A percentile compares a stretch with the other conserved stretches of the same genome.
Conservation (phyloP, 768 basidiomycete genomes). For the Kwoniella sp. region DNA sequence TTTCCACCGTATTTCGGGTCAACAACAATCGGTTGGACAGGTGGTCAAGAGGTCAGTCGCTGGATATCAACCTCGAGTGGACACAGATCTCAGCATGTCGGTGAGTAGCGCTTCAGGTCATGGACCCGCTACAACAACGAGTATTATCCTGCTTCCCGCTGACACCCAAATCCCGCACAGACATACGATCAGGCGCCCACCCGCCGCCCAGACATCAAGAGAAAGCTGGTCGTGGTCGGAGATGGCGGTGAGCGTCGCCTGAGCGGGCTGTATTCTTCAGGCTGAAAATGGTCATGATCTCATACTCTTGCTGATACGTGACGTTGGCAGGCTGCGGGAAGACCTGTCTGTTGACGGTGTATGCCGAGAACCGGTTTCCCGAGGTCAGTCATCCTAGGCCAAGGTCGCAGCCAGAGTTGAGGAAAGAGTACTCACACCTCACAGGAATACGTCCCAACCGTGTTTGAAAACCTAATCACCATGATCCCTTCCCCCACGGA, state of each 20-base stretch:
- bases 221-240: conserved; percentile 46
- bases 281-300: conserved; percentile 1
- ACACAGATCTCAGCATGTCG: too few relatives aligned
- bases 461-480: conserved; percentile 49
- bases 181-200: conserved; percentile 15
- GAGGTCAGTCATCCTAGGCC: conserved; percentile 26
- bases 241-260: conserved; percentile 47
- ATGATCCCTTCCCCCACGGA: conserved; percentile 45
- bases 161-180: too few relatives aligned
- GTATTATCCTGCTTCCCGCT: too few relatives aligned
- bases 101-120: too few relatives aligned
- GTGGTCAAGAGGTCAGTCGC: too few relatives aligned
- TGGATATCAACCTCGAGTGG: too few relatives aligned
- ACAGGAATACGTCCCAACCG: conserved; percentile 50
- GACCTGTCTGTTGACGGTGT: conserved; percentile 50
- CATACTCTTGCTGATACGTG: background rate
- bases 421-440: too few relatives aligned
- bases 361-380: conserved; percentile 49
- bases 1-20: too few relatives aligned
- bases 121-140: too few relatives aligned
- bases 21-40: too few relatives aligned
- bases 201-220: conserved; percentile 42
- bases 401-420: too few relatives aligned
- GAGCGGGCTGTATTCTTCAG: too few relatives aligned
- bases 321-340: conserved; percentile 50